Evolutionary conservation across 257 asterid genomes (phyloP).

Genomic region (Solanum sitiens): DNA sequence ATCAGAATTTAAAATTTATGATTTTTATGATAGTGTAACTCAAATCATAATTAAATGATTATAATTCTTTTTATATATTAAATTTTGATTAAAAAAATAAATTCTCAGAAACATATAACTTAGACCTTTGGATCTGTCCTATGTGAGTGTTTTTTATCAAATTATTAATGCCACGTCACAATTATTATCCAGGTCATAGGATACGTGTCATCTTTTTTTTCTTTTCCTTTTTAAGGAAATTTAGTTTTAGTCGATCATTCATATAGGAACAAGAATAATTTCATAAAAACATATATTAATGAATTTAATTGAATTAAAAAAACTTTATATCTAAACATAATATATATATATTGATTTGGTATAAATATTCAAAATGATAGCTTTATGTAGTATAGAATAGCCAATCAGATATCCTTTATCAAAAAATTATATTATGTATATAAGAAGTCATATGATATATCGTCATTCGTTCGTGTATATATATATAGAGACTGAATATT

Average conservation of each 20-base stretch:
- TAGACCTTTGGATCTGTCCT: background rate
- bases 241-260: background rate
- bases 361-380: background rate
- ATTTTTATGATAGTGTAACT: background rate
- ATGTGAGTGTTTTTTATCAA: background rate
- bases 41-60: background rate
- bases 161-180: background rate
- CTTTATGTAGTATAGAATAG: fast-evolving
- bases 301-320: too few species aligned
- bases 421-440: too few species aligned
- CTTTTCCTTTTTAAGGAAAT: too few species aligned
- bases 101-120: background rate
- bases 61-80: too few species aligned
- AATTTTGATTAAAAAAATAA: too few species aligned
- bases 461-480: too few species aligned
- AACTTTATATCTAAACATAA: background rate
- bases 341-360: background rate
- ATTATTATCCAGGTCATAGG: background rate
- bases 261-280: background rate
- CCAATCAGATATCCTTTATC: too few species aligned
- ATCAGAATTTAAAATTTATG: too few species aligned
- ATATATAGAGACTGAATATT: too few species aligned
- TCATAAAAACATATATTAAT: too few species aligned
- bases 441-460: too few species aligned
- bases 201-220: background rate